Conservation (phyloP, 257 asterid genomes). For the Lavandula angustifolia region DNA sequence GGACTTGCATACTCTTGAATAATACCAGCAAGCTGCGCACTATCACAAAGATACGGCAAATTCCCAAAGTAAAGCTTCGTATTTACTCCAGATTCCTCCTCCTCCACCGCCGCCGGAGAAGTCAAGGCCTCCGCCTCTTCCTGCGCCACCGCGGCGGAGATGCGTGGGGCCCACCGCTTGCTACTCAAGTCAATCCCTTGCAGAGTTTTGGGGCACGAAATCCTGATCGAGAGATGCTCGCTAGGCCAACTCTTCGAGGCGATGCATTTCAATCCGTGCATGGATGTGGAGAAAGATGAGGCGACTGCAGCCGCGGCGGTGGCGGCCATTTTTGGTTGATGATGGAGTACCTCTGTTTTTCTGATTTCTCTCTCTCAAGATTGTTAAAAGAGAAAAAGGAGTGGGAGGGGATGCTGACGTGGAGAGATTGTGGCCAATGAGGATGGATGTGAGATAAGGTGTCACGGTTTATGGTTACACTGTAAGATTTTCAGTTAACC, state of each 20-base stretch:
- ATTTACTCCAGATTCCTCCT: conserved; percentile 34
- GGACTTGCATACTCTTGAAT: conserved; percentile 84
- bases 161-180: conserved; percentile 51
- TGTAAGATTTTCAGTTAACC: not conserved
- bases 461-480: not conserved
- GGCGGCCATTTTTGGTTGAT: conserved; percentile 53
- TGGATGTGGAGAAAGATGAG: conserved; percentile 60
- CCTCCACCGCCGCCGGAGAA: conserved; percentile 38
- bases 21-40: conserved; percentile 94
- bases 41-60: conserved; percentile 83
- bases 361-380: conserved; percentile 2
- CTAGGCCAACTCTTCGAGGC: conserved; percentile 43
- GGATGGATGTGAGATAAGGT: conserved; percentile 63
- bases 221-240: conserved; percentile 37
- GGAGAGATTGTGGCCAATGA: conserved; percentile 60
- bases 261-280: conserved; percentile 43
- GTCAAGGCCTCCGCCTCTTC: conserved; percentile 49
- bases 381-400: not conserved
- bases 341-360: not conserved
- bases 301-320: conserved; percentile 63
- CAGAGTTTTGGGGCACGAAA: conserved; percentile 41
- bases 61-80: conserved; percentile 92
- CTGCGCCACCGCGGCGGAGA: conserved; percentile 63
- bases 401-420: conserved; percentile 47
- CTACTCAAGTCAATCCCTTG: conserved; percentile 41